Evolutionary conservation across 2,329 filamentous ascomycete species (phyloP), one percentile per base, ranked within the genome.

Genomic region (Neopestalotiopsis sp.): DNA sequence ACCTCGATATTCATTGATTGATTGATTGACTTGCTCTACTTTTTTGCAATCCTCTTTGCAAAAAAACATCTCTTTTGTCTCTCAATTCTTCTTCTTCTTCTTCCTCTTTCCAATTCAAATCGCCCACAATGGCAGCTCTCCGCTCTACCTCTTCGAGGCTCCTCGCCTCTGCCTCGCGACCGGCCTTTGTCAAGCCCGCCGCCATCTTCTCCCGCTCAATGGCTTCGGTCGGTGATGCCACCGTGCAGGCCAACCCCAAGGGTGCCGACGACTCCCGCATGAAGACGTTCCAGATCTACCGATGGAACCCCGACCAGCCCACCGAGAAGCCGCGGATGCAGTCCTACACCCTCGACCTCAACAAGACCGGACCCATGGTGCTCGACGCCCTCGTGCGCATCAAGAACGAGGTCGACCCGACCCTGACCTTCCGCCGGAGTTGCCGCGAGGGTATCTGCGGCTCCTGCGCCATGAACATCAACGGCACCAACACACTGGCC

Each of bases 381-480:
- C 85, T 99, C 78, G 96, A 99, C 82, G 96, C 96, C 68, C 86
- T 99, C 77, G 96, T 99, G 82, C 89, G 95, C 77, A 98, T 99
- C 85, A 99, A 99, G 92, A 99, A 99, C 83, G 96, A 99, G 89
- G 84, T 97, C 72, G 96, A 99, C 83, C 94, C 96, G 65, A 98
- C 96, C 61, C 84, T 99, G 78, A 98, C 96, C 67, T 99, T 99
- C 88, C 90, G 96, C 80, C 86, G 96, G 82, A 97, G 93, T 83
- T 99, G 96, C 86, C 89, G 96, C 84, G 96, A 99, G 89, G 96
- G 96, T 76, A 99, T 99, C 79, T 99, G 96, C 81, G 96, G 96
- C 75, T 97, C 94, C 83, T 99, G 96, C 81, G 96, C 96, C 74
- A 99, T 99, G 96, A 99, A 99, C 88, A 98, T 99, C 81, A 97